Base-by-base conservation (phyloP, 352 stramenopile genomes). In the Phytopythium helicoides region DNA sequence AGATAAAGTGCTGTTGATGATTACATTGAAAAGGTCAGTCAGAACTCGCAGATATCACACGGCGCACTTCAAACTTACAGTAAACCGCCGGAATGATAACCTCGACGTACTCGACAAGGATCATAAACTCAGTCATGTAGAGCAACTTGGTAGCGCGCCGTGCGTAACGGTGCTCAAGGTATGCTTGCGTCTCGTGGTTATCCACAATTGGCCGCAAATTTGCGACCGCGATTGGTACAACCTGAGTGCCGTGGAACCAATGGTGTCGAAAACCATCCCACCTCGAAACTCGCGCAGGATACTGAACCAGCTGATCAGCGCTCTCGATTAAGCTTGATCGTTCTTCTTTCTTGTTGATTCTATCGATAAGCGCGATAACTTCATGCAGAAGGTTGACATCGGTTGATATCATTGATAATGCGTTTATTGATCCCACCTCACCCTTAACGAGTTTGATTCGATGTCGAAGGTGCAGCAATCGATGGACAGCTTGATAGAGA, bases 51-150 rank as follows among this genome's bases (percentile, higher is more conserved):
- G 0, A 0, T 19, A 18, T 41, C 6, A 15, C 23, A 14, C 15
- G 35, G 8, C 12, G 44, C 9, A 21, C 4, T 9, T 36, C 14
- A 35, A 52, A 67, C 62, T 48, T 55, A 79, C 68, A 60, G 47
- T 77, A 77, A 21, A 79, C 58, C 2, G 68, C 10, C 5, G 72
- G 66, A 9, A 62, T 58, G 34, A 66, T 58, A 12, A 66, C 52
- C 33, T 73, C 64, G 12, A 45, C 54, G 25, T 58, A 66, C 48
- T 82, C 71, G 40, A 72, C 54, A 25, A 69, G 60, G 16, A 68
- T 59, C 12, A 60, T 62, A 21, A 69, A 66, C 36, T 73, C 60
- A 10, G 58, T 63, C 45, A 63, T 66, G 12, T 69, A 60, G 38
- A 73, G 64, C 45, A 73, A 26, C 21, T 69, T 66, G 1, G 54